Base-by-base conservation (phyloP, 1,139 yeast species). In the Yamadazyma mexicana region DNA sequence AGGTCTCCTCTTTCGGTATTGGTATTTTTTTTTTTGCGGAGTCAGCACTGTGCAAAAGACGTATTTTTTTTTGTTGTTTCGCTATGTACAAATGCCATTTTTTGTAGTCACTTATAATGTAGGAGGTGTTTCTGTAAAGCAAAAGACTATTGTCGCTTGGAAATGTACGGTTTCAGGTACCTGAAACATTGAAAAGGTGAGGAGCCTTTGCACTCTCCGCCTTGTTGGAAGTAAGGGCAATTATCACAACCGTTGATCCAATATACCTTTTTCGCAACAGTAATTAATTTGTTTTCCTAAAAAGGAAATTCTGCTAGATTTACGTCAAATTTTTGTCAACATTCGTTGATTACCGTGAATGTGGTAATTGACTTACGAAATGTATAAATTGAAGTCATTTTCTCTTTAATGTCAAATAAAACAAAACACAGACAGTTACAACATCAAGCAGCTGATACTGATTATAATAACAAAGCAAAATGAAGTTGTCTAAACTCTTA, bases 221-320 rank as follows among this genome's bases (percentile, higher is more conserved):
- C 29, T 12, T 4, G 12, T 26, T 26, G 16, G 11, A 4, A 12
- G 8, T 20, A 20, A 8, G 8, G 22, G 22, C 22, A 20, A 20
- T 20, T 20, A 20, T 20, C 22, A 20, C 22, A 20, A 20, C 22
- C 22, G 22, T 20, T 20, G 20, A 16, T 17, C 14, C 4, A 28
- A 4, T 28, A 12, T 15, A 28, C 20, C 12, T 7, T 28, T 28
- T 24, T 24, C 27, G 31, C 29, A 26, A 11, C 31, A 16, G 18
- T 7, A 11, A 16, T 16, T n/a, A 17, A 17, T 31, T 11, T 18
- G 22, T 18, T 31, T 31, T 18, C 33, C 33, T 31, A 31, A 10
- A 18, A 18, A 31, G 33, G 33, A 17, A 31, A 31, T 31, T 18
- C n/a, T 31, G 31, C 11, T 17, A 22, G 24, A 31, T 31, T 12